Evolutionary conservation across 371 early-diverging fungal genomes (phyloP).

Genomic region (Synchytrium microbalum): DNA sequence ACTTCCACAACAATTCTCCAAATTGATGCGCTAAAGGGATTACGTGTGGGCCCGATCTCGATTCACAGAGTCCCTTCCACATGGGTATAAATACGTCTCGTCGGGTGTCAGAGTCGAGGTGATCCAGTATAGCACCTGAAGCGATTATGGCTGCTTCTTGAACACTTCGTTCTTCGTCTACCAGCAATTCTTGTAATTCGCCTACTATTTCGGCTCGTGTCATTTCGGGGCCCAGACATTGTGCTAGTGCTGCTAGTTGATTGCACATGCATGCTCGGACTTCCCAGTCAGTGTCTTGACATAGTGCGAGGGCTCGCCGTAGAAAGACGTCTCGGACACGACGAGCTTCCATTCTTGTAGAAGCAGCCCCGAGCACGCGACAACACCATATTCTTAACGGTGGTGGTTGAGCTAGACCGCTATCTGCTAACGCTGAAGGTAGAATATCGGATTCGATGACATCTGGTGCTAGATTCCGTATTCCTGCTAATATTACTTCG

Average conservation of each 20-base stretch:
- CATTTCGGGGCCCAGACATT: constrained; percentile 23
- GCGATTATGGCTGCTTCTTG: constrained; percentile 29
- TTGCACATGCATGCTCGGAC: constrained; percentile 38
- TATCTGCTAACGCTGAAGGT: constrained; percentile 20
- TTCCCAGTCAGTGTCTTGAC: constrained; percentile 43
- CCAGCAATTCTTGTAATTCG: constrained; percentile 33
- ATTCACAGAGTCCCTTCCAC: constrained; percentile 30
- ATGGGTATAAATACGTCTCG: constrained; percentile 22
- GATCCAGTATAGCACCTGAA: constrained; percentile 23
- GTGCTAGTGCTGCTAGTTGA: constrained; percentile 27
- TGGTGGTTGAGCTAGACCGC: constrained; percentile 31
- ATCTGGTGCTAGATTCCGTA: constrained; percentile 17
- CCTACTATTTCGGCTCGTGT: constrained; percentile 22
- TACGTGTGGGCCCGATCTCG: constrained; percentile 19
- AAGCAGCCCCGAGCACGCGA: constrained; percentile 28
- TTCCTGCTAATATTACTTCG: constrained; percentile 21
- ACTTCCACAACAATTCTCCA: constrained; percentile 27
- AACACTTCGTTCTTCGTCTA: constrained; percentile 36
- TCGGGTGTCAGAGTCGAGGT: constrained; percentile 24
- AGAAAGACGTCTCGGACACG: constrained; percentile 21
- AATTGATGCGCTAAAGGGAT: constrained; percentile 18
- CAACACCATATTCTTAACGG: constrained; percentile 31
- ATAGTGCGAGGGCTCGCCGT: constrained; percentile 25
- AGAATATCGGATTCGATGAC: constrained; percentile 26
- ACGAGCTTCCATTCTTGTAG: constrained; percentile 13